Evolutionary conservation across 192 early-diverging fungal species (phyloP), one percentile per base, ranked within the genome.

Genomic region (Dispira simplex): DNA sequence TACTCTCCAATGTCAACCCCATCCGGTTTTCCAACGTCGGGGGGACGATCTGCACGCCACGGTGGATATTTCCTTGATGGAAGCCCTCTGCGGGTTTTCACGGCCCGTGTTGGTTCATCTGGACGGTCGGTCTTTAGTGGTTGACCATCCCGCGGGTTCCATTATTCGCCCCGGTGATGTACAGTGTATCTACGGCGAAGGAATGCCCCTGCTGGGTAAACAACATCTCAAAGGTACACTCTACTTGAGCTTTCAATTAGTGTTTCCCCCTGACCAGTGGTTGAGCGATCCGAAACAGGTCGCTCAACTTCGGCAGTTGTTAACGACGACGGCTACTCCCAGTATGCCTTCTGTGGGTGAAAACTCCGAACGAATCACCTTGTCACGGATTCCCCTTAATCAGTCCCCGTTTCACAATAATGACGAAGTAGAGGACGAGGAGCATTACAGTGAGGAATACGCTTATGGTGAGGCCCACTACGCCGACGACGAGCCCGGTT

Each of bases 11-110:
- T 85, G 94, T 72, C 88, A 87, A 65, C 67, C 77, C 27, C 93
- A 99, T 67, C 72, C 74, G 11, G 65, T 77, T 10, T 95, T 99
- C 75, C 79, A 83, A 58, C 81, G 95, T 44, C 74, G 81, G 56
- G 92, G 88, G 14, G 77, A 84, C 28, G 90, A 97, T 72, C 76
- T 99, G 52, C 77, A 86, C 45, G 82, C 82, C 67, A 81, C 84
- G 44, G 83, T 85, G 28, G 85, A 83, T 28, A 91, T 99, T 49
- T 78, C 92, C 28, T 75, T 99, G 53, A 81, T 84, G 0, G 95
- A 95, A 59, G 94, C 95, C 0, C 80, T 99, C 13, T 89, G 87
- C 52, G 97, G 97, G 66, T 95, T 97, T 67, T 79, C 83, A n/a
- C 88, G 84, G 54, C 73, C 83, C 21, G 70, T 90, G 66, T 32